Percentiles rank a stretch among this genome's conserved stretches.
Conservation (phyloP, 352 stramenopile species). For the Phytophthora quininea region DNA sequence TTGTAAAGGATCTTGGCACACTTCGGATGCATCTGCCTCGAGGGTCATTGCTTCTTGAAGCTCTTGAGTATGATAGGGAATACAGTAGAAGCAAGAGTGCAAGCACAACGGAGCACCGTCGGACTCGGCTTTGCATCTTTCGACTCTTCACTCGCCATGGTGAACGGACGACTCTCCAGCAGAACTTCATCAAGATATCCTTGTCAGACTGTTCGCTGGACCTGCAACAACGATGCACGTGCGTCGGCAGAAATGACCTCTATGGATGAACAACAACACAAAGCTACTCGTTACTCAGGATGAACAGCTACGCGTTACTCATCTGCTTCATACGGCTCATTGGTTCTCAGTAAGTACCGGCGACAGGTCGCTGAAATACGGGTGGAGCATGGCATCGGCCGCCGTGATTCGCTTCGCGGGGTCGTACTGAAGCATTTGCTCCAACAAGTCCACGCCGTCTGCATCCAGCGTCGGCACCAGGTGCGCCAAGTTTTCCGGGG, state of each 20-base stretch:
- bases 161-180: not conserved
- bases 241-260: constrained; percentile 1
- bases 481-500: constrained; percentile 85
- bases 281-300: constrained; percentile 21
- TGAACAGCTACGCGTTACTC: not conserved
- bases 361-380: constrained; percentile 96
- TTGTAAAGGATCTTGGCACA: constrained; percentile 36
- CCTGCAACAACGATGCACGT: not conserved
- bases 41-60: constrained; percentile 2
- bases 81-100: constrained; percentile 17
- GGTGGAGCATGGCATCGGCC: constrained; percentile 95
- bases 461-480: constrained; percentile 92
- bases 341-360: constrained; percentile 69
- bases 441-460: constrained; percentile 92
- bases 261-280: constrained; percentile 38
- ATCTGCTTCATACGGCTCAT: constrained; percentile 12
- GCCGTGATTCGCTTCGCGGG: constrained; percentile 93
- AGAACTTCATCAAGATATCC: not conserved
- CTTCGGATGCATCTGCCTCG: constrained; percentile 32
- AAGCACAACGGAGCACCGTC: constrained; percentile 6
- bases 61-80: constrained; percentile 5
- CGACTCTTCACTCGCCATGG: not conserved
- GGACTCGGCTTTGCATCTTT: constrained; percentile 12
- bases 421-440: constrained; percentile 91
- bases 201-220: no score